A percentile compares a stretch with the other conserved stretches of the same genome.
Evolutionary conservation across 176 grass and related monocot species (phyloP).

Genomic region (Elaeis guineensis): DNA sequence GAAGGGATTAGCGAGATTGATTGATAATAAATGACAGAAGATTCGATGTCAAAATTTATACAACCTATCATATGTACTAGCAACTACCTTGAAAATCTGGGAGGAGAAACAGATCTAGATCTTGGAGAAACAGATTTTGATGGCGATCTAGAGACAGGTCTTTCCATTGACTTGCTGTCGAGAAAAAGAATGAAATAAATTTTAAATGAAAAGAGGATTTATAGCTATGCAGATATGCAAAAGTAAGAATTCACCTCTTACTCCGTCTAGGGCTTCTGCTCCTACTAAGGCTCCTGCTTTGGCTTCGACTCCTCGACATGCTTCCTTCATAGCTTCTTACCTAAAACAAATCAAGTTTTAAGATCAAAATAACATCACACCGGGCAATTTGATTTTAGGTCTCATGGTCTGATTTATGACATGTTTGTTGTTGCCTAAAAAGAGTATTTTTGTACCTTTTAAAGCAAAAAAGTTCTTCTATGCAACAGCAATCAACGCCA

Average conservation of each 20-base stretch:
- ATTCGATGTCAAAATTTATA: neutral
- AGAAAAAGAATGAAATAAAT: neutral
- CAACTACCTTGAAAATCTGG: conserved; percentile 7
- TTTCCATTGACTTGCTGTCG: conserved; percentile 14
- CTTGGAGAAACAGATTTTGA: conserved; percentile 14
- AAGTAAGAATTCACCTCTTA: neutral
- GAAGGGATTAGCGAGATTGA: neutral
- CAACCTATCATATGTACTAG: neutral
- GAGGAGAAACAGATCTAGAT: conserved; percentile 4
- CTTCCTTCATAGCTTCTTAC: conserved; percentile 14
- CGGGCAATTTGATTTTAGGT: too few relatives aligned
- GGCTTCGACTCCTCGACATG: conserved; percentile 11
- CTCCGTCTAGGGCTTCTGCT: conserved; percentile 9
- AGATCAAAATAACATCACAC: too few relatives aligned
- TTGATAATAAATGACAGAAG: neutral
- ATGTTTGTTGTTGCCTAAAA: too few relatives aligned
- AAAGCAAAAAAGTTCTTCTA: too few relatives aligned
- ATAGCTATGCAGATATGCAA: neutral
- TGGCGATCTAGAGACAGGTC: neutral
- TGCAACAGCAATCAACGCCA: too few relatives aligned
- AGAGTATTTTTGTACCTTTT: too few relatives aligned
- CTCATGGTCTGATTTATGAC: too few relatives aligned
- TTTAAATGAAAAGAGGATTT: neutral
- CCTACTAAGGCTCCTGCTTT: conserved; percentile 3
- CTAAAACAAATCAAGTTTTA: neutral